Percentiles rank a stretch among this genome's conserved stretches.
These are phyloP conservation scores for Lentinula detonsa DNA, from an alignment of 768 basidiomycete species.

Conservation along the genomic window DNA sequence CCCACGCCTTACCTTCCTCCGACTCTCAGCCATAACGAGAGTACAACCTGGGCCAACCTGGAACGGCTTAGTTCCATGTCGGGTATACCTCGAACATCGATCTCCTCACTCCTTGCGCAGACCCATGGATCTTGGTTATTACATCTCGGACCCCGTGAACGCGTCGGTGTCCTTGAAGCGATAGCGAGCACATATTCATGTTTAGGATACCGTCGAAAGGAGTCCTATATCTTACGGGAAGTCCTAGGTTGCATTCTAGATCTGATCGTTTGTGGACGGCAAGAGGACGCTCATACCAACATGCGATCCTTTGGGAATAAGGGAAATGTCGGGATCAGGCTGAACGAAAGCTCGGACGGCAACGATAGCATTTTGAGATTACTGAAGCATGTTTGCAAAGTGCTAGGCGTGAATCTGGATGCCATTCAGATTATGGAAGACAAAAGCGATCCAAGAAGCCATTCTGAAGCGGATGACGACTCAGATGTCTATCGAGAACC, in stretches of 20 bases:
- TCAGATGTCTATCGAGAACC: slow-evolving; percentile 38
- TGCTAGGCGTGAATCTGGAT: slow-evolving; percentile 79
- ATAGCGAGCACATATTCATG: slow-evolving; percentile 73
- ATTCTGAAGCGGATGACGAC: slow-evolving; percentile 34
- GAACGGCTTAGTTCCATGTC: slow-evolving; percentile 66
- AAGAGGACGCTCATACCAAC: slow-evolving; percentile 53
- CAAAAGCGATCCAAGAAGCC: slow-evolving; percentile 14
- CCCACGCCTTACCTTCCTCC: slow-evolving; percentile 56
- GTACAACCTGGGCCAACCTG: slow-evolving; percentile 39
- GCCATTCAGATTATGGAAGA: slow-evolving; percentile 49
- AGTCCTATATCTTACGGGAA: slow-evolving; percentile 81
- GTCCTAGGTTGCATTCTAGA: slow-evolving; percentile 82
- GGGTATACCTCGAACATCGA: slow-evolving; percentile 61
- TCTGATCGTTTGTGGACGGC: slow-evolving; percentile 78
- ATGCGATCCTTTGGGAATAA: slow-evolving; percentile 27
- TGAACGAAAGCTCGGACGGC: slow-evolving; percentile 70
- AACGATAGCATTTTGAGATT: slow-evolving; percentile 77
- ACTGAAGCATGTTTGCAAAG: slow-evolving; percentile 67
- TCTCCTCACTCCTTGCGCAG: slow-evolving; percentile 60
- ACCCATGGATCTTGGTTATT: slow-evolving; percentile 86
- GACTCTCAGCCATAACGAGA: slow-evolving; percentile 41
- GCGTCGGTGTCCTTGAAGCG: slow-evolving; percentile 63
- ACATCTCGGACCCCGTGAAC: slow-evolving; percentile 71
- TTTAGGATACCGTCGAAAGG: slow-evolving; percentile 83
- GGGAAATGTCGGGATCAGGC: slow-evolving; percentile 63